Evolutionary conservation across 2,329 filamentous ascomycete species (phyloP), one percentile per base, ranked within the genome.

Genomic region (Sporothrix dimorphospora): DNA sequence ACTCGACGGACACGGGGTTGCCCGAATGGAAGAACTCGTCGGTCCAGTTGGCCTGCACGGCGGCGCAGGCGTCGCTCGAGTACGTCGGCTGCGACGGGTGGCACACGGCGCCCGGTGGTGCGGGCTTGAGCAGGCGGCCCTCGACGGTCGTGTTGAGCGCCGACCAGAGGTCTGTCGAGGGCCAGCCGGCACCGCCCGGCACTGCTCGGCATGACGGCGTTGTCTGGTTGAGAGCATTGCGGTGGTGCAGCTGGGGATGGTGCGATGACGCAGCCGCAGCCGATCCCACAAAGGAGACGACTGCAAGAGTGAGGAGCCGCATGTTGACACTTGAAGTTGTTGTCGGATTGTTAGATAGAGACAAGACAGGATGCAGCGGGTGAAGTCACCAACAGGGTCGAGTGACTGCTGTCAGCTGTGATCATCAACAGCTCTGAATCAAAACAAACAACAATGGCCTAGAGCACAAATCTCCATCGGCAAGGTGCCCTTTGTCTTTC

Each of bases 1-100:
- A 79, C 73, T 80, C 76, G 73, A 77, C 77, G 63, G 81, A 81
- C 49, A 83, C 76, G 6, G 82, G 82, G 71, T 83, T 75, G 2
- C 73, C 70, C 7, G 78, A 74, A 76, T 84, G 81, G 73, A 80
- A 82, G 34, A 77, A 76, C 40, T 79, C 84, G 82, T 68, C 19
- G 21, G 40, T 61, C 72, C 72, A 73, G n/a, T 66, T 49, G 30
- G 34, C 49, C 24, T 70, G 34, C 5, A 63, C 38, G 19, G 55
- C 66, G 24, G 21, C 34, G 27, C 71, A 67, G 1, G 45, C 49
- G 1, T 19, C 40, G 1, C 8, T 51, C 1, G 42, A 63, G 30
- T 70, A 70, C 21, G 67, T 72, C 67, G 55, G 61, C 59, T 67
- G 42, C 24, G 59, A 53, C 9, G 69, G 70, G 47, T 74, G 73